These are phyloP conservation scores for Chaetomium olivaceum DNA, from an alignment of 2,329 filamentous ascomycete genomes.

Conservation along the genomic window DNA sequence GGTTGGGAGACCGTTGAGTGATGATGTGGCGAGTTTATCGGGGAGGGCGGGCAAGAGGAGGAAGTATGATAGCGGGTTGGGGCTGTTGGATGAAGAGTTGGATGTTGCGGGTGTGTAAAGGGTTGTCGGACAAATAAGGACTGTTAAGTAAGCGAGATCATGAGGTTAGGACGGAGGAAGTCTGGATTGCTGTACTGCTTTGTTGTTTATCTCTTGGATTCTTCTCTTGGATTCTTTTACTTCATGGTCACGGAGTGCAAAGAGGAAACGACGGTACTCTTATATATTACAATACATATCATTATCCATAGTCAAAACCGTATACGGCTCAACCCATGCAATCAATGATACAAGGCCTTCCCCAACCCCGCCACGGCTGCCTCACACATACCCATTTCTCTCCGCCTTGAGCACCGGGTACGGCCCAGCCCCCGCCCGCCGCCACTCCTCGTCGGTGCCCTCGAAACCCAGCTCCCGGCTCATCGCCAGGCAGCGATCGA, in stretches of 20 bases:
- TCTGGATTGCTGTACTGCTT: not conserved
- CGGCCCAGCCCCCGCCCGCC: not conserved
- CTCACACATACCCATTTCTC: not conserved
- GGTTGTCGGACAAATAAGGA: not conserved
- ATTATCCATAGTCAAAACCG: not conserved
- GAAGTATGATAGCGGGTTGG: constrained; percentile 56
- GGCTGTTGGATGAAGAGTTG: constrained; percentile 57
- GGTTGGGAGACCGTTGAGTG: constrained; percentile 32
- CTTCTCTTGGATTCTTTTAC: not conserved
- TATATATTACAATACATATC: not conserved
- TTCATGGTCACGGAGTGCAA: not conserved
- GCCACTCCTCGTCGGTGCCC: not conserved
- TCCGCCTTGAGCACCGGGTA: not conserved
- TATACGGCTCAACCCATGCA: not conserved
- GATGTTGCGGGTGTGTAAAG: constrained; percentile 32
- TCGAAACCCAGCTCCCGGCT: not conserved
- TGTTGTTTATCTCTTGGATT: not conserved
- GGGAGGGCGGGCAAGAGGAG: constrained; percentile 45
- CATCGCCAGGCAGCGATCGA: not conserved
- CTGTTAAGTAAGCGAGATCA: not conserved
- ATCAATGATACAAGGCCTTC: too few species aligned
- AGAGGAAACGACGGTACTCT: not conserved
- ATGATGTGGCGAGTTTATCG: constrained; percentile 35
- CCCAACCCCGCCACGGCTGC: not conserved
- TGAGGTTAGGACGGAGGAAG: not conserved